Evolutionary conservation across 2,329 filamentous ascomycete species (phyloP).

Genomic region (Colletotrichum cereale): DNA sequence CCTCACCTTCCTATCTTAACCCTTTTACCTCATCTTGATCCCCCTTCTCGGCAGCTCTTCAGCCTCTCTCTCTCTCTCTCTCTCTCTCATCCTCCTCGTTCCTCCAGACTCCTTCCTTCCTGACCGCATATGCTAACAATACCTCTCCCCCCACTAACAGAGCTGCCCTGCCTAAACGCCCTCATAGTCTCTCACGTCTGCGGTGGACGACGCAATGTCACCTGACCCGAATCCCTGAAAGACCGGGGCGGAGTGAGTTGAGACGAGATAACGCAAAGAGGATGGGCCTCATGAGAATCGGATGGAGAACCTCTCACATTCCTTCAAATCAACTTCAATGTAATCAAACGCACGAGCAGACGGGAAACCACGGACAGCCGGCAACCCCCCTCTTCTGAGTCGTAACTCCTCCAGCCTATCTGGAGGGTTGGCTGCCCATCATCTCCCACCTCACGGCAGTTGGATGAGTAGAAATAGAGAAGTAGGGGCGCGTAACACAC

Average conservation of each 20-base stretch:
- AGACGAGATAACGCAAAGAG: neutral
- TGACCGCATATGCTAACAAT: conserved; percentile 3
- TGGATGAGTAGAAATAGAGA: neutral
- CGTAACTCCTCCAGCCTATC: conserved; percentile 11
- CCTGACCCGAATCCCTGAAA: neutral
- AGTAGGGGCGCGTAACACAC: neutral
- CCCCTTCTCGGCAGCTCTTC: neutral
- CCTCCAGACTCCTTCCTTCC: neutral
- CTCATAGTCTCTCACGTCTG: neutral
- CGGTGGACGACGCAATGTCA: neutral
- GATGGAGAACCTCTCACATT: conserved; percentile 23
- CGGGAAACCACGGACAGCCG: conserved; percentile 10
- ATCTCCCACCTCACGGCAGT: neutral
- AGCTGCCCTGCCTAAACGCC: conserved; percentile 49
- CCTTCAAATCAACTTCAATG: conserved; percentile 19
- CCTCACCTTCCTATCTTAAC: neutral
- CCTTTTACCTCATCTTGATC: neutral
- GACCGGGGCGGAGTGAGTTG: neutral
- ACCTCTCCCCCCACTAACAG: conserved; percentile 40
- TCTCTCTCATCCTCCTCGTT: neutral
- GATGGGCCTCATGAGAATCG: conserved; percentile 7
- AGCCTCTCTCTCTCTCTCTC: conserved; percentile 8
- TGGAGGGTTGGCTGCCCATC: conserved; percentile 3
- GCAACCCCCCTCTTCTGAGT: conserved; percentile 25
- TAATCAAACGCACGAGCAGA: conserved; percentile 21